phyloP scores from a whole-genome alignment of 169 alveolate genomes.

The Eimeria necatrix region DNA sequence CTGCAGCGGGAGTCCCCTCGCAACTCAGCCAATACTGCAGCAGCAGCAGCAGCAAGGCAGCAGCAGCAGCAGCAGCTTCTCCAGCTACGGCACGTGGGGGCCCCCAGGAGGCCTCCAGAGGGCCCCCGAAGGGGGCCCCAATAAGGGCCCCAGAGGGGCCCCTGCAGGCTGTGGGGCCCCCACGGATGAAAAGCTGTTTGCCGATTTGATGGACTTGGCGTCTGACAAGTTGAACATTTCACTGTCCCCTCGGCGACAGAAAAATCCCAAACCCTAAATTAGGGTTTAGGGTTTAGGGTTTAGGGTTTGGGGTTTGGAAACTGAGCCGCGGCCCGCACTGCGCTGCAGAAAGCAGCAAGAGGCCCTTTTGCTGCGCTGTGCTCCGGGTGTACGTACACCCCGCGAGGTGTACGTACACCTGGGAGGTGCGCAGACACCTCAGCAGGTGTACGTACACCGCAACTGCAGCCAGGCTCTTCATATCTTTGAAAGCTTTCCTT shows the following conservation, averaged over 20 bases:
- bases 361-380: too few species aligned
- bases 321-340: too few species aligned
- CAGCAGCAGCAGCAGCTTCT: background rate
- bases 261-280: background rate
- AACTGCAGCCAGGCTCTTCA: too few species aligned
- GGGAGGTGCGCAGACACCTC: too few species aligned
- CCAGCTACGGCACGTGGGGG: background rate
- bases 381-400: too few species aligned
- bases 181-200: background rate
- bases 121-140: background rate
- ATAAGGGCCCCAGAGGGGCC: background rate
- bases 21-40: background rate
- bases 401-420: too few species aligned
- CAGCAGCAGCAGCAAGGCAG: constrained; percentile 23
- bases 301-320: background rate
- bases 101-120: background rate
- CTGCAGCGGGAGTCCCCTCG: background rate
- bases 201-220: constrained; percentile 35
- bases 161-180: background rate
- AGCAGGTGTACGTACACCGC: too few species aligned
- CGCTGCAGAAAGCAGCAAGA: too few species aligned
- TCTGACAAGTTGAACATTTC: constrained; percentile 52
- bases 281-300: background rate
- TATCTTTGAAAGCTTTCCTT: too few species aligned
- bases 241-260: background rate